Evolutionary conservation across 306 rosid species (phyloP).

Genomic region (Glycine latifolia): DNA sequence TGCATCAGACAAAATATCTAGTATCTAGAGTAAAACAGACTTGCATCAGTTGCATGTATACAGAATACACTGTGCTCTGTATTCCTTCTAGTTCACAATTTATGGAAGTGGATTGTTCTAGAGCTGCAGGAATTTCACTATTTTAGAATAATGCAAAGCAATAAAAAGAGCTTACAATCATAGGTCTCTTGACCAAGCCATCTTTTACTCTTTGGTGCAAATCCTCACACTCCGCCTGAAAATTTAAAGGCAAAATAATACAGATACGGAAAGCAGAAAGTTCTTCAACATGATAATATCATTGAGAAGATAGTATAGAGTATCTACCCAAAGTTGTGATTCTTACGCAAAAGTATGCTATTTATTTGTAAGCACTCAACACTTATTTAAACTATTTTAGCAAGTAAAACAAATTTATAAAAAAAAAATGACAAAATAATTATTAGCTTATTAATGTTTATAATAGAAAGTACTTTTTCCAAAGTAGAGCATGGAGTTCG

Average conservation of each 20-base stretch:
- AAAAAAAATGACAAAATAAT: background rate
- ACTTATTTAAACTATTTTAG: conserved; percentile 7
- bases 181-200: conserved; percentile 66
- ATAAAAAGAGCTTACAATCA: conserved; percentile 63
- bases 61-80: conserved; percentile 2
- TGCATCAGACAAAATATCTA: conserved; percentile 11
- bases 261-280: conserved; percentile 25
- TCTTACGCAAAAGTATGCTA: background rate
- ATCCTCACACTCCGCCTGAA: conserved; percentile 87
- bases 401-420: background rate
- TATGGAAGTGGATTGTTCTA: conserved; percentile 25
- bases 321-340: conserved; percentile 10
- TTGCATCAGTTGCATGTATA: conserved; percentile 9
- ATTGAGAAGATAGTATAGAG: background rate
- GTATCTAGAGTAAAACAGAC: conserved; percentile 15
- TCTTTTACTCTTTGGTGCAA: conserved; percentile 70
- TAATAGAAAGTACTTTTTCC: conserved; percentile 5
- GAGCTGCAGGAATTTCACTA: conserved; percentile 36
- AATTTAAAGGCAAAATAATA: conserved; percentile 35
- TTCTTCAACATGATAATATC: conserved; percentile 21
- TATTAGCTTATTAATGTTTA: background rate
- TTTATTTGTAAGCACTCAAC: conserved; percentile 29
- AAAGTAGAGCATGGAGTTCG: background rate
- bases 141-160: conserved; percentile 28
- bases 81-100: conserved; percentile 39